phyloP scores from a whole-genome alignment of 306 rosid genomes.

The Corylus americana region DNA sequence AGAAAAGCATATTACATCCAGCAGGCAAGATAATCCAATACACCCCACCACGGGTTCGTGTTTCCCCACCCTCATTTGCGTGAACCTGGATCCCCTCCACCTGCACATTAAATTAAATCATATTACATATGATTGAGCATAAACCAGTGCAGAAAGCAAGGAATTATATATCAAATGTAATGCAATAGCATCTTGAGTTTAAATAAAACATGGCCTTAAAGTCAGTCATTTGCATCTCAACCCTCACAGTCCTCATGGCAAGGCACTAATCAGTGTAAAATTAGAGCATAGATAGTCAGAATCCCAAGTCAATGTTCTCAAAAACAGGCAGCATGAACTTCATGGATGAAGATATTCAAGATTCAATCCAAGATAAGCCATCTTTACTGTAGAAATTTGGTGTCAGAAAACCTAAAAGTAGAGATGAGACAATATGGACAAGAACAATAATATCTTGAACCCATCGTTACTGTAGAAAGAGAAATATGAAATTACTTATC shows the following conservation, averaged over 20 bases:
- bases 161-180: conserved; percentile 15
- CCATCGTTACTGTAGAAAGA: too few species aligned
- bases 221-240: not conserved
- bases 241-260: conserved; percentile 10
- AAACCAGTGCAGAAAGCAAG: conserved; percentile 7
- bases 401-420: conserved; percentile 10
- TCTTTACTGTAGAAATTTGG: not conserved
- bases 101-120: conserved; percentile 45
- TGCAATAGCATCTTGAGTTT: conserved; percentile 16
- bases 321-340: conserved; percentile 11
- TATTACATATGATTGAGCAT: conserved; percentile 14
- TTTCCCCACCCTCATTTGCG: conserved; percentile 85
- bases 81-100: conserved; percentile 94
- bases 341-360: not conserved
- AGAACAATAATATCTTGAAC: not conserved
- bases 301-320: conserved; percentile 7
- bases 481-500: too few species aligned
- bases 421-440: not conserved
- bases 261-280: conserved; percentile 4
- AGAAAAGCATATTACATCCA: conserved; percentile 70
- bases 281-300: conserved; percentile 7
- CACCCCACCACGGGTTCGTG: conserved; percentile 89
- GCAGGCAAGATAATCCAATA: conserved; percentile 97
- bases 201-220: conserved; percentile 5
- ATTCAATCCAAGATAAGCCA: not conserved